Conservation (phyloP, 495 filamentous ascomycete species). For the Tuber brumale region DNA sequence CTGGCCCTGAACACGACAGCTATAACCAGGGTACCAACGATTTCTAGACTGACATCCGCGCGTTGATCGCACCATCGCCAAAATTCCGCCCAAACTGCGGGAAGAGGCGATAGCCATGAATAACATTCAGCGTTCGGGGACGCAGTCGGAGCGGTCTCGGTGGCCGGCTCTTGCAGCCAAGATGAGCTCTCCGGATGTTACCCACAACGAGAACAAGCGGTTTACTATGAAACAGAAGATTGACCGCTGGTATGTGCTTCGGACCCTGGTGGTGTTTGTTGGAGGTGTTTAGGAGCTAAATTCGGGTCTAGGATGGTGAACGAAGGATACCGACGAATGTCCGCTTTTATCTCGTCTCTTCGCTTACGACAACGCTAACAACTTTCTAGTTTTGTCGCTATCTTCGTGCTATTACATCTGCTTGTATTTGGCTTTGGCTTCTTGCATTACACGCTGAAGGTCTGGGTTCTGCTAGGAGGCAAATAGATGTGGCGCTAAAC, state of each 20-base stretch:
- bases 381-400: constrained; percentile 56
- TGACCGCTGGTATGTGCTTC: constrained; percentile 46
- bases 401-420: constrained; percentile 60
- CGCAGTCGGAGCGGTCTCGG: constrained; percentile 55
- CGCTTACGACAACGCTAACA: constrained; percentile 33
- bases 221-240: constrained; percentile 51
- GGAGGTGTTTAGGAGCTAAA: constrained; percentile 14
- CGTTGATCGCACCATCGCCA: constrained; percentile 27
- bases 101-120: constrained; percentile 25
- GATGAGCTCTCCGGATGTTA: constrained; percentile 65
- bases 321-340: constrained; percentile 69
- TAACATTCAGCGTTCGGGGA: constrained; percentile 29
- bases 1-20: constrained; percentile 38
- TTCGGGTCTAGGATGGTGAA: constrained; percentile 62
- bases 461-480: constrained; percentile 11
- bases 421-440: constrained; percentile 68
- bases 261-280: background rate
- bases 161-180: constrained; percentile 64
- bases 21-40: background rate
- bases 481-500: background rate
- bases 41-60: constrained; percentile 9
- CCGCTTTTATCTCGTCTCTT: constrained; percentile 38
- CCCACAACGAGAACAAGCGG: constrained; percentile 54
- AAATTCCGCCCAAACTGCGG: constrained; percentile 11
- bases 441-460: constrained; percentile 65